phyloP scores from a whole-genome alignment of 2,329 filamentous ascomycete genomes.

The Penicillium polonicum region DNA sequence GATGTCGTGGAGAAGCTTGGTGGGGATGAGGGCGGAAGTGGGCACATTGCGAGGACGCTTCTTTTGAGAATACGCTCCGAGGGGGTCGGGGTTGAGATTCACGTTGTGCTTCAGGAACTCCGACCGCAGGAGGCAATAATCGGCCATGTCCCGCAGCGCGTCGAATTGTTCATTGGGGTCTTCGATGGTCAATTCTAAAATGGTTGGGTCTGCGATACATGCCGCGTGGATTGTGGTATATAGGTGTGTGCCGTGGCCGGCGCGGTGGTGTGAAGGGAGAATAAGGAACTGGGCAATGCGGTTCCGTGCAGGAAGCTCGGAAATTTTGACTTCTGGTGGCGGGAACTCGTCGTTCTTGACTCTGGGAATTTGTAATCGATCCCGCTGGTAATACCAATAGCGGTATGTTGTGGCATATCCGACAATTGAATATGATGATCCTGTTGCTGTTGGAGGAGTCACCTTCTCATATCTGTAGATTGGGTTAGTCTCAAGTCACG shows the following conservation, averaged over 20 bases:
- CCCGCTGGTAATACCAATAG: constrained; percentile 62
- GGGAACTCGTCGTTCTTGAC: constrained; percentile 46
- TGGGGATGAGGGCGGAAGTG: constrained; percentile 56
- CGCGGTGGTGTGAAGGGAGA: constrained; percentile 79
- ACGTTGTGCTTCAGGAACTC: constrained; percentile 51
- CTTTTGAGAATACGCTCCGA: constrained; percentile 33
- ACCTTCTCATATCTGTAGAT: constrained; percentile 55
- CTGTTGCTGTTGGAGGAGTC: constrained; percentile 44
- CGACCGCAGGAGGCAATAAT: constrained; percentile 56
- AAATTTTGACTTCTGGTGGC: constrained; percentile 48
- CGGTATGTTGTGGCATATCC: constrained; percentile 91
- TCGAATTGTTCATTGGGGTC: constrained; percentile 77
- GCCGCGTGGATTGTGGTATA: constrained; percentile 76
- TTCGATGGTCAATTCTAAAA: constrained; percentile 85
- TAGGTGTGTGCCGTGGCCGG: constrained; percentile 74
- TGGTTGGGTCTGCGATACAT: constrained; percentile 65
- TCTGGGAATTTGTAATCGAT: constrained; percentile 40
- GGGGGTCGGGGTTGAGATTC: constrained; percentile 48
- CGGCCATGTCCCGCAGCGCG: constrained; percentile 62
- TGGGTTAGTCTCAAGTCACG: constrained; percentile 18
- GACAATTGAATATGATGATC: constrained; percentile 72
- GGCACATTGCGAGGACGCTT: constrained; percentile 43
- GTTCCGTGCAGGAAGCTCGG: constrained; percentile 70
- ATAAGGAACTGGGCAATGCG: constrained; percentile 93
- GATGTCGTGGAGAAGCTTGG: constrained; percentile 50